Conservation (phyloP, 306 rosid genomes). For the Canavalia gladiata region DNA sequence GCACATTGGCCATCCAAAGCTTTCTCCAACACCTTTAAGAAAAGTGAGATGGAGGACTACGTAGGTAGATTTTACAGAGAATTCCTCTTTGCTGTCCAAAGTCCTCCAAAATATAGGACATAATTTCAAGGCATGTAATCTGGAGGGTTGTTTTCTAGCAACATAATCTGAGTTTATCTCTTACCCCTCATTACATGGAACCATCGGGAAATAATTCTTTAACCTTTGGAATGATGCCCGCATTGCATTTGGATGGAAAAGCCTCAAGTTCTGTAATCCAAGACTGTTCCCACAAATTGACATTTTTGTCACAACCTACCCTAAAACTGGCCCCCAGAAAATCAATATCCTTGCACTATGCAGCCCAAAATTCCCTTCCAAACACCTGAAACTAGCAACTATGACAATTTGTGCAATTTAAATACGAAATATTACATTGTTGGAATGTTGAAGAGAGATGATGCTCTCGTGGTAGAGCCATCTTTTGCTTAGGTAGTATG, state of each 20-base stretch:
- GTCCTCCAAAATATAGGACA: background rate
- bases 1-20: background rate
- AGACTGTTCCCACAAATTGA: background rate
- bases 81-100: background rate
- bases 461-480: background rate
- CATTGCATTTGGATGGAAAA: background rate
- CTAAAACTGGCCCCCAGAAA: background rate
- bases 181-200: background rate
- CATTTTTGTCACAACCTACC: background rate
- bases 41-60: background rate
- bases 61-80: too few relatives aligned
- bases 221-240: background rate
- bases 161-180: background rate
- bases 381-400: background rate
- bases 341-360: background rate
- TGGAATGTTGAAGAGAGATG: background rate
- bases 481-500: background rate
- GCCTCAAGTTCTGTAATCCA: background rate
- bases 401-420: background rate
- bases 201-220: background rate
- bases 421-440: background rate
- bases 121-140: background rate
- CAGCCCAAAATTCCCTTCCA: background rate
- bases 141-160: background rate
- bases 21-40: background rate